A percentile compares a stretch with the other conserved stretches of the same genome.
Conservation (phyloP, 352 stramenopile species). For the Phytopythium montanum region DNA sequence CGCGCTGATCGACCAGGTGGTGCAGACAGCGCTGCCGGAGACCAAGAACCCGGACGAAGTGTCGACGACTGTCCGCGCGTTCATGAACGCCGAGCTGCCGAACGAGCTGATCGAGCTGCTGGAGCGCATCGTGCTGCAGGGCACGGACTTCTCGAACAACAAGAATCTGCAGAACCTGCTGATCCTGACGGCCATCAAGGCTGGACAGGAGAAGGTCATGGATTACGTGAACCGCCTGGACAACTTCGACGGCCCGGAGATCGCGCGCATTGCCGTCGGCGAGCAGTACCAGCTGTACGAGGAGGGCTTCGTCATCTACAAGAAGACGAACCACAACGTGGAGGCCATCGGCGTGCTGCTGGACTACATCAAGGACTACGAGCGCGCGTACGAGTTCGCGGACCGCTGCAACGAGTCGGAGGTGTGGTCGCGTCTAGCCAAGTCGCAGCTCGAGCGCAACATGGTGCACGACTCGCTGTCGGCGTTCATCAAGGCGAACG, state of each 20-base stretch:
- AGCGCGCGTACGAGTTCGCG: conserved; percentile 98
- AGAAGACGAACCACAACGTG: conserved; percentile 98
- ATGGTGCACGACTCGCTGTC: conserved; percentile 96
- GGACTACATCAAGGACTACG: conserved; percentile 97
- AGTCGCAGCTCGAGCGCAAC: conserved; percentile 97
- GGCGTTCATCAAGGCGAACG: conserved; percentile 99
- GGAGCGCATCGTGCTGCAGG: conserved; percentile 99
- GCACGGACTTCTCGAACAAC: conserved; percentile 99
- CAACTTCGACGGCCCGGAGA: conserved; percentile 99
- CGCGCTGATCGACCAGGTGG: conserved; percentile 98
- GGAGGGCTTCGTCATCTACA: conserved; percentile 99
- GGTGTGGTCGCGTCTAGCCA: conserved; percentile 99
- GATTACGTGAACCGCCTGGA: conserved; percentile 99
- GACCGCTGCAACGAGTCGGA: conserved; percentile 97
- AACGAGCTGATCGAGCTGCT: conserved; percentile 99
- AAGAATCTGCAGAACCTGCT: conserved; percentile 99
- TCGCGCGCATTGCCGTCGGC: conserved; percentile 98
- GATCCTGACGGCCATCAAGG: conserved; percentile 99
- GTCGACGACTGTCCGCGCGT: conserved; percentile 99
- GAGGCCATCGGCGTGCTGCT: conserved; percentile 91
- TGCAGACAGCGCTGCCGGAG: conserved; percentile 99
- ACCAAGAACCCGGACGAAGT: conserved; percentile 99
- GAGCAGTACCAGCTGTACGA: conserved; percentile 99
- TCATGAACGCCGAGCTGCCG: conserved; percentile 99
- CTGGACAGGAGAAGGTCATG: conserved; percentile 97